phyloP scores from a whole-genome alignment of 768 basidiomycete genomes.

The Leccinum uliginosum region DNA sequence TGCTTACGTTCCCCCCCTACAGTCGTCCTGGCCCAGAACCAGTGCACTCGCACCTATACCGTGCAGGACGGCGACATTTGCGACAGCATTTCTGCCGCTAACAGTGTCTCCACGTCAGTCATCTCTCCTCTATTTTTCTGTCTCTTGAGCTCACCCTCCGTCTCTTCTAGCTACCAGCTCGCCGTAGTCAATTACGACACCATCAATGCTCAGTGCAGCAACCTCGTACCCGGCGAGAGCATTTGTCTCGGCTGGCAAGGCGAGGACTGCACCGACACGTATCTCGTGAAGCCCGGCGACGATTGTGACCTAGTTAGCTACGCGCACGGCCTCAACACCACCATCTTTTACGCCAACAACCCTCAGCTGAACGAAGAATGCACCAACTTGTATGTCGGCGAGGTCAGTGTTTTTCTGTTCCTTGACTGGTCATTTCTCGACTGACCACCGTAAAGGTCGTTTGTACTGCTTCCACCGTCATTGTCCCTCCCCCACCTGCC shows the following conservation, averaged over 20 bases:
- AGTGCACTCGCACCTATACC: constrained; percentile 59
- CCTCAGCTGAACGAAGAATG: constrained; percentile 58
- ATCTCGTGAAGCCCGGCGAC: constrained; percentile 55
- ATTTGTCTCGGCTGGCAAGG: constrained; percentile 61
- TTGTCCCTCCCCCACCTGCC: constrained; percentile 41
- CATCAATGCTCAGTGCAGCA: constrained; percentile 53
- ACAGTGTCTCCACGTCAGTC: constrained; percentile 62
- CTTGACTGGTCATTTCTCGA: neutral
- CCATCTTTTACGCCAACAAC: constrained; percentile 64
- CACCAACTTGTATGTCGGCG: constrained; percentile 69
- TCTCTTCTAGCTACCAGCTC: constrained; percentile 61
- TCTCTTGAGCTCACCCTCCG: neutral
- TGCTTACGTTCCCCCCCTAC: neutral
- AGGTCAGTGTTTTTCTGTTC: constrained; percentile 42
- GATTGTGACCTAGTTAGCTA: constrained; percentile 50
- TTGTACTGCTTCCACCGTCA: constrained; percentile 41
- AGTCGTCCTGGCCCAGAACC: constrained; percentile 25
- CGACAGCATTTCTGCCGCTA: constrained; percentile 62
- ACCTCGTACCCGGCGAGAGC: constrained; percentile 45
- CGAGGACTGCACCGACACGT: constrained; percentile 59
- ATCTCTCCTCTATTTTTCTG: neutral
- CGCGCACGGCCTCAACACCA: constrained; percentile 41
- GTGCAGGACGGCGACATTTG: constrained; percentile 61
- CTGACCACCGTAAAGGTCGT: constrained; percentile 38
- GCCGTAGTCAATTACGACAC: constrained; percentile 50